Conservation (phyloP, 441 rosid genomes). For the Metrosideros polymorpha region DNA sequence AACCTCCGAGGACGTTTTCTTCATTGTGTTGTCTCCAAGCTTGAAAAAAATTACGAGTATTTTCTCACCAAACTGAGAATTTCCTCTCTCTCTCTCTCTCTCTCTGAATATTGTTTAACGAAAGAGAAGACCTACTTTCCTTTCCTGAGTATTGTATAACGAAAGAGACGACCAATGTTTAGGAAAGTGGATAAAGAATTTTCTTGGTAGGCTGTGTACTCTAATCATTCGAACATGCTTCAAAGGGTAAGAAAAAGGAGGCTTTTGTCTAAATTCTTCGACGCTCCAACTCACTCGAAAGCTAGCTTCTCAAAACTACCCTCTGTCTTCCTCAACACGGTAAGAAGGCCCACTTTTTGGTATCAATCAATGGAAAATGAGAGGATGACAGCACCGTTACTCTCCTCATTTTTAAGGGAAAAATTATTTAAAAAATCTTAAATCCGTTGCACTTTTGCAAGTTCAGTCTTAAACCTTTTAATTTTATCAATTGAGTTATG, state of each 20-base stretch:
- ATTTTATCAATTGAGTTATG: no score
- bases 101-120: no score
- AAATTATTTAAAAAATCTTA: no score
- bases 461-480: no score
- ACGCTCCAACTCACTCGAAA: neutral
- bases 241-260: neutral
- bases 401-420: no score
- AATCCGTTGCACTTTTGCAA: no score
- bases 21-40: neutral
- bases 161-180: neutral
- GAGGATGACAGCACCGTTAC: no score
- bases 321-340: neutral
- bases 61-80: neutral
- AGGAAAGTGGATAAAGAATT: neutral
- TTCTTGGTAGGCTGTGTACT: neutral
- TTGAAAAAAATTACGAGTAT: neutral
- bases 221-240: neutral
- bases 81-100: neutral
- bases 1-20: neutral
- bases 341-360: no score
- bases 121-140: no score
- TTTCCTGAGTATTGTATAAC: neutral
- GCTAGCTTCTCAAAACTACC: neutral
- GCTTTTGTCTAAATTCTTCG: neutral
- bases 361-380: no score